These are phyloP conservation scores for Stenogyne calaminthoides DNA, from an alignment of 305 asterid genomes.

Conservation along the genomic window DNA sequence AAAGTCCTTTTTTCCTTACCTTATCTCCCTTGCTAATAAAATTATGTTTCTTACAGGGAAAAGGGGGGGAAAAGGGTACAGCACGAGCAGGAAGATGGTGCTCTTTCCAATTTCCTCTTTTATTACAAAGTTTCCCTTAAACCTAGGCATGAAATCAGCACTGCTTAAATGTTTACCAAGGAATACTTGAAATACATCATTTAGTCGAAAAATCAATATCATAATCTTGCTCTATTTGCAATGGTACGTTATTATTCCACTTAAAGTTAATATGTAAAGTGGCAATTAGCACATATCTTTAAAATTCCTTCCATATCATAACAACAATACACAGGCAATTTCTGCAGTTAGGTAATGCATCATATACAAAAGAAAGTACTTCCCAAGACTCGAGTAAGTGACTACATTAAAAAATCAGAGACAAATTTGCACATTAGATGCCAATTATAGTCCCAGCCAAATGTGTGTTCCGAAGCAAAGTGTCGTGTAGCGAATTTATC, in stretches of 20 bases:
- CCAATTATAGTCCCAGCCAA: background rate
- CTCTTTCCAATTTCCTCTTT: background rate
- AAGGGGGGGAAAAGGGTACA: no score
- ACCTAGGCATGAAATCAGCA: no score
- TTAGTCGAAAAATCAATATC: background rate
- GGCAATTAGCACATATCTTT: slow-evolving; percentile 9
- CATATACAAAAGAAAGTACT: background rate
- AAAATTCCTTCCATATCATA: background rate
- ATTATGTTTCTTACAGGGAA: background rate
- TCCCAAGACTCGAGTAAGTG: background rate
- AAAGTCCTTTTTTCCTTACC: background rate
- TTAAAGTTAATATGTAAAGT: background rate
- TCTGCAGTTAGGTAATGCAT: background rate
- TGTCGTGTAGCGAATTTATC: background rate
- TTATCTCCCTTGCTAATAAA: background rate
- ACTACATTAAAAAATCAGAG: background rate
- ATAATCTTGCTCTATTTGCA: background rate
- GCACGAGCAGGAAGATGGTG: no score
- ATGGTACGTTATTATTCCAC: background rate
- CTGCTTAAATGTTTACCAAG: background rate
- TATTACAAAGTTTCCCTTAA: no score
- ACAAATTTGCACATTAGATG: background rate
- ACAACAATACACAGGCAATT: background rate
- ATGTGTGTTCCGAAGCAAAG: slow-evolving; percentile 2
- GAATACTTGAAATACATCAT: background rate